These are phyloP conservation scores for Paramyrothecium roridum DNA, from an alignment of 2,329 filamentous ascomycete genomes.

Conservation along the genomic window DNA sequence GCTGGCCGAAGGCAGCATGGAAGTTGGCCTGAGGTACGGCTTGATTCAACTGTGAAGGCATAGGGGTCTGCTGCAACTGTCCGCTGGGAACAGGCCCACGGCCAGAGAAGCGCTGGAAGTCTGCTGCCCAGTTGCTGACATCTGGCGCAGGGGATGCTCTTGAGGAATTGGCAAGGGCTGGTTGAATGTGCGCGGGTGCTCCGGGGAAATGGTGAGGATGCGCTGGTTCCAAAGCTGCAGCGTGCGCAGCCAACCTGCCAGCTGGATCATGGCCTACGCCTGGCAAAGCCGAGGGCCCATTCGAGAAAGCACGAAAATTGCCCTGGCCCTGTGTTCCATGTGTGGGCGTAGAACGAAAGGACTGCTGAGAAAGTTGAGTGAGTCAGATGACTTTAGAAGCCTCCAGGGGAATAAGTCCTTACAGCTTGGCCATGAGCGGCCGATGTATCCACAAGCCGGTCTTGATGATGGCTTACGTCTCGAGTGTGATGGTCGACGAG, in stretches of 20 bases:
- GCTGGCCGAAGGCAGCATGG: constrained; percentile 25
- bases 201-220: constrained; percentile 16
- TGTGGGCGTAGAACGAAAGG: constrained; percentile 27
- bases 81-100: constrained; percentile 16
- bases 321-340: constrained; percentile 23
- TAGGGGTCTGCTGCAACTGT: constrained; percentile 14
- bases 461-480: constrained; percentile 38
- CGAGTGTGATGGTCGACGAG: constrained; percentile 38
- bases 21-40: constrained; percentile 20
- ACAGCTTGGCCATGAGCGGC: constrained; percentile 24
- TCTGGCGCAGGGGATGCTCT: constrained; percentile 15
- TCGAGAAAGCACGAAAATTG: constrained; percentile 32
- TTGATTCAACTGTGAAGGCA: constrained; percentile 16
- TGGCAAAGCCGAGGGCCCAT: constrained; percentile 20
- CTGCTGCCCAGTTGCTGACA: constrained; percentile 31
- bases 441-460: constrained; percentile 29
- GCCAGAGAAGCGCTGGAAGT: constrained; percentile 29
- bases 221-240: constrained; percentile 25
- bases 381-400: constrained; percentile 2
- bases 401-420: constrained; percentile 11
- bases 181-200: constrained; percentile 12
- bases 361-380: constrained; percentile 11
- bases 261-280: constrained; percentile 29
- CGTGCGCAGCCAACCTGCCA: constrained; percentile 28
- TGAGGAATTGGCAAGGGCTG: constrained; percentile 14